Percentiles rank a stretch among this genome's conserved stretches.
Evolutionary conservation across 2,329 filamentous ascomycete genomes (phyloP).

Genomic region (Colletotrichum godetiae): DNA sequence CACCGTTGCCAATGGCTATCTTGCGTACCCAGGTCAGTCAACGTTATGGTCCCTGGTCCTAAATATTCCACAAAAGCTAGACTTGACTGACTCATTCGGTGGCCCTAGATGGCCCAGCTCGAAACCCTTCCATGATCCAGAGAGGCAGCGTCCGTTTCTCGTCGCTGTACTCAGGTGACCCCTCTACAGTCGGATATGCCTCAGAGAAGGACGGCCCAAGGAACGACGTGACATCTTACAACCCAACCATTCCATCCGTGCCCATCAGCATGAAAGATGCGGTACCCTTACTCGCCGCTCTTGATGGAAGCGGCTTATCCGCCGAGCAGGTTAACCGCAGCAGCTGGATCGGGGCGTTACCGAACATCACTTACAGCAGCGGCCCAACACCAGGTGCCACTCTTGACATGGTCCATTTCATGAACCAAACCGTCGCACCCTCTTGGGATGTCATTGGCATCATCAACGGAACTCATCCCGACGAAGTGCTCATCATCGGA

Average conservation of each 20-base stretch:
- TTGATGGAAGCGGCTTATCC: conserved; percentile 12
- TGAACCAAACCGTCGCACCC: conserved; percentile 20
- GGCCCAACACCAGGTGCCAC: conserved; percentile 16
- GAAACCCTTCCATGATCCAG: conserved; percentile 29
- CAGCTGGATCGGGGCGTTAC: conserved; percentile 20
- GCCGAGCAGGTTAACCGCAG: conserved; percentile 18
- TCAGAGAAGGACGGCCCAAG: conserved; percentile 22
- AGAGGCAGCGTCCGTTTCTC: conserved; percentile 28
- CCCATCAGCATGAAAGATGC: conserved; percentile 30
- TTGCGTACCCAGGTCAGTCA: conserved; percentile 13
- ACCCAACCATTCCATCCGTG: conserved; percentile 16
- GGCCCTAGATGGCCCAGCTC: conserved; percentile 5
- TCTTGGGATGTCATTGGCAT: conserved; percentile 51
- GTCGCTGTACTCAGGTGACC: conserved; percentile 20
- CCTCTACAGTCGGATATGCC: conserved; percentile 14
- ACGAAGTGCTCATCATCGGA: conserved; percentile 58
- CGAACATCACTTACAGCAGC: conserved; percentile 28
- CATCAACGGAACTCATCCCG: conserved; percentile 52
- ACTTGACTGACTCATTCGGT: not conserved
- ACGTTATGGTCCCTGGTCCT: too few species aligned
- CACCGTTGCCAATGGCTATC: conserved; percentile 24
- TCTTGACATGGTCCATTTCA: conserved; percentile 25
- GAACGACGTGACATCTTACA: conserved; percentile 22
- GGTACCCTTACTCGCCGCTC: conserved; percentile 3
- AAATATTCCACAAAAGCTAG: not conserved